Base-by-base conservation (phyloP, 2,329 filamentous ascomycete species). In the Trichoderma sp. region DNA sequence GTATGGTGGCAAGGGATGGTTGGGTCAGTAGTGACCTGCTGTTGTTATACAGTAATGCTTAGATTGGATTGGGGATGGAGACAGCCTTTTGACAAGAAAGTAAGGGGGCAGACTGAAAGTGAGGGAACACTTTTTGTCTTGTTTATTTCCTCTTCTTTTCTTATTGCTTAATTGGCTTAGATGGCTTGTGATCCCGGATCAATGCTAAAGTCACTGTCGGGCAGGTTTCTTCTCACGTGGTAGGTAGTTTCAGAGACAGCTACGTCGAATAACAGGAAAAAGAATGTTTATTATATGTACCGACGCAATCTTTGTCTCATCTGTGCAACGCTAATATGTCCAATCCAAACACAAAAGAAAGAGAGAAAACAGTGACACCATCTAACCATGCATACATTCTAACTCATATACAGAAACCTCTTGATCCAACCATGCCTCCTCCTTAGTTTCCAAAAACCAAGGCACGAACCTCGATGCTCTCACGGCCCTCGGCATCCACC, bases 391-490 rank as follows among this genome's bases (percentile, higher is more conserved):
- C 32, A 53, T 29, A 15, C 7, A 32, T 34, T 32, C 60, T 37
- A 42, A 17, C 12, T 22, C 19, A 37, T 13, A 12, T 12, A 22
- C n/a, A 45, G n/a, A 42, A 42, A 42, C 13, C 13, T 17, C 13
- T 17, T 13, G 2, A 34, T 3, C 22, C 35, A 37, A 22, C 2
- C 25, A 22, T 37, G 10, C 25, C 35, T 37, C 12, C 12, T 2
- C 27, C 0, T 19, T 70, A 86, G 15, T 84, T 82, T 0, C 90
- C 91, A 83, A 97, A 97, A 0, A 97, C 91, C 77, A 97, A 82
- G 39, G 92, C 89, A 73, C 94, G 85, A 17, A 97, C 91, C 79
- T 97, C 94, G 76, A 97, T 97, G 76, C 93, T 97, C 82, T 97
- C 92, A 71, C 93, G 85, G 0, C 86, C 86, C 70, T 89, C 87